Conservation (phyloP, 2,329 filamentous ascomycete species). For the Verticillium zaregamsianum region DNA sequence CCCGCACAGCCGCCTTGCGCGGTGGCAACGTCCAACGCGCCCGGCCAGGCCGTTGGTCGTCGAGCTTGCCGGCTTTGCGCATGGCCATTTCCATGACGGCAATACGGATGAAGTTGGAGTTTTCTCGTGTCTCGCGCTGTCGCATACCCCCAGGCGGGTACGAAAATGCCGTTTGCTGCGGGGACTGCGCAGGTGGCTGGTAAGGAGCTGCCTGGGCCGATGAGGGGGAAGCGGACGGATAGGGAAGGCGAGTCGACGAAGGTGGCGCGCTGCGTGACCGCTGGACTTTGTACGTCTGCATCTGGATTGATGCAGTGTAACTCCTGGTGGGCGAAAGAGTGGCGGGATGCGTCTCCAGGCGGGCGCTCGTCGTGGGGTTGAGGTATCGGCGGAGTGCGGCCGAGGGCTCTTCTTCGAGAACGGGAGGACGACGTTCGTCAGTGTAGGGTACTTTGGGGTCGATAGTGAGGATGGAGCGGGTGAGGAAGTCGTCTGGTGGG, state of each 20-base stretch:
- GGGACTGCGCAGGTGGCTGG: conserved; percentile 24
- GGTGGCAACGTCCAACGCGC: conserved; percentile 66
- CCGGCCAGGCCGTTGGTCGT: conserved; percentile 61
- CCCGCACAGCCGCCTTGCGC: conserved; percentile 48
- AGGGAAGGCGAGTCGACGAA: conserved; percentile 23
- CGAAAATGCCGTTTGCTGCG: conserved; percentile 24
- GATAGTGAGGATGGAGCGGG: conserved; percentile 63
- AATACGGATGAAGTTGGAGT: conserved; percentile 66
- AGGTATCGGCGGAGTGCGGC: conserved; percentile 64
- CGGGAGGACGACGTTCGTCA: conserved; percentile 61
- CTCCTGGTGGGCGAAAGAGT: conserved; percentile 24
- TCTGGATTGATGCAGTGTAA: conserved; percentile 65
- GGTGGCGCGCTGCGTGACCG: conserved; percentile 36
- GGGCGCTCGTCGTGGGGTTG: conserved; percentile 55
- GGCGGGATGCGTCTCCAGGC: conserved; percentile 35
- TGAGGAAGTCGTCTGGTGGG: conserved; percentile 63
- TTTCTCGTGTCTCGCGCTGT: conserved; percentile 66
- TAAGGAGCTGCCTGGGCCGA: conserved; percentile 23
- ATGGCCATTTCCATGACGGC: conserved; percentile 71
- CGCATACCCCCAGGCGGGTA: conserved; percentile 45
- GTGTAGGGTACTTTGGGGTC: conserved; percentile 63
- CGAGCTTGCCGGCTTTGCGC: conserved; percentile 62
- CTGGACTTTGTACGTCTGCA: conserved; percentile 65
- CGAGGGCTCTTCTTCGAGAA: conserved; percentile 59
- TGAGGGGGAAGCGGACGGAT: conserved; percentile 24